Conservation (phyloP, 2,329 filamentous ascomycete species). For the Penicillium corylophilum region DNA sequence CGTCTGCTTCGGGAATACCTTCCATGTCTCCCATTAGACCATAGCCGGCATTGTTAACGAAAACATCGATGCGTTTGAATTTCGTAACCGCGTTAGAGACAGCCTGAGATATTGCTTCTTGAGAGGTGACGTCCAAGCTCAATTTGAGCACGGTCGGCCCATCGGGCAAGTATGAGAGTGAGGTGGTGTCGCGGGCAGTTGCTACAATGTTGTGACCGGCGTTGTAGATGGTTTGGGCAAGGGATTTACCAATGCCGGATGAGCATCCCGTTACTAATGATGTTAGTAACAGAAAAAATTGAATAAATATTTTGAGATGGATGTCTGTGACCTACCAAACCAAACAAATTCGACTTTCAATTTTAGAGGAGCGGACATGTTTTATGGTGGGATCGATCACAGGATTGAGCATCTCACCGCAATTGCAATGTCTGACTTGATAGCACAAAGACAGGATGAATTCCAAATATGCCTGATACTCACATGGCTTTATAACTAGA, state of each 20-base stretch:
- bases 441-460: too few species aligned
- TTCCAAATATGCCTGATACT: too few species aligned
- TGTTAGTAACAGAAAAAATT: too few species aligned
- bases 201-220: constrained; percentile 46
- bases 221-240: constrained; percentile 42
- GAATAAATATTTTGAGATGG: too few species aligned
- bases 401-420: too few species aligned
- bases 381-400: too few species aligned
- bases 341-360: not conserved
- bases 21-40: constrained; percentile 56
- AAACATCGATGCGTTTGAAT: constrained; percentile 58
- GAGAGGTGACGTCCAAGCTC: constrained; percentile 7
- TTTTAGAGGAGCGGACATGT: too few species aligned
- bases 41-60: constrained; percentile 63
- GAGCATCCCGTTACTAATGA: constrained; percentile 51
- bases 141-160: constrained; percentile 29
- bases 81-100: constrained; percentile 44
- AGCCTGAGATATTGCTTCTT: constrained; percentile 23
- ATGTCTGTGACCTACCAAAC: constrained; percentile 10
- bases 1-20: constrained; percentile 49
- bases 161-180: constrained; percentile 43
- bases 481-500: too few species aligned
- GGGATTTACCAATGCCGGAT: constrained; percentile 46
- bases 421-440: too few species aligned
- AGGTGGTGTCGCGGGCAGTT: constrained; percentile 45